Base-by-base conservation (phyloP, 1,284 basidiomycete species). In the Sporisorium sorghi region DNA sequence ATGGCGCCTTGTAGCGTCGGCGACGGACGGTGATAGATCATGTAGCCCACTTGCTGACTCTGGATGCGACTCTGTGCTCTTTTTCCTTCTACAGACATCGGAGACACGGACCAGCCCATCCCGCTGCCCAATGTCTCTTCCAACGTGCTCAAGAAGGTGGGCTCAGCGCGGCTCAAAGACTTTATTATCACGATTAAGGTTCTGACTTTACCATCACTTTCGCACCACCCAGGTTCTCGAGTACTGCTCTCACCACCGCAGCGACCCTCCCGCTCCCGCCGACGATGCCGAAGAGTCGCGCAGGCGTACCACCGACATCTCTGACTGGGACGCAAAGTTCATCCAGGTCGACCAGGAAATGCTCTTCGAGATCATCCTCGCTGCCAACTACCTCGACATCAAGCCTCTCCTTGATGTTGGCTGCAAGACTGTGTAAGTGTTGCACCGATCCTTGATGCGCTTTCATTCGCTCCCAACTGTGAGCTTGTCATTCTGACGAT, bases 301-400 rank as follows among this genome's bases (percentile, higher is more conserved):
- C 85, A 95, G 96, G 86, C 91, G 95, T 85, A 95, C 94, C 12
- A 94, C 94, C 28, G 97, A 99, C 81, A 98, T 99, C 85, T 91
- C 90, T 76, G 97, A 99, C 85, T 99, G 97, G 97, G 97, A 99
- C 86, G 92, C 94, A 84, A 97, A 97, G 87, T 99, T 96, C 85
- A 96, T 96, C 85, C 81, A 87, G 83, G 87, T 97, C 65, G 94
- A 97, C 87, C 94, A 97, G 86, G 93, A 94, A 86, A 94, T 94
- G 93, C 88, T 94, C 17, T 99, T 99, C 78, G 97, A 99, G 88
- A 99, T 99, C 85, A 99, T 99, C 86, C 91, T 99, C 67, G 97
- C 97, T 10, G 97, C 97, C 71, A 99, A 99, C 88, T 99, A 99
- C 87, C 91, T 99, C 81, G 97, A 99, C 85, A 99, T 99, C 89